Evolutionary conservation across 805 yeast genomes (phyloP), one percentile per base, ranked within the genome.

Genomic region (Cyberlindnera saturnus): DNA sequence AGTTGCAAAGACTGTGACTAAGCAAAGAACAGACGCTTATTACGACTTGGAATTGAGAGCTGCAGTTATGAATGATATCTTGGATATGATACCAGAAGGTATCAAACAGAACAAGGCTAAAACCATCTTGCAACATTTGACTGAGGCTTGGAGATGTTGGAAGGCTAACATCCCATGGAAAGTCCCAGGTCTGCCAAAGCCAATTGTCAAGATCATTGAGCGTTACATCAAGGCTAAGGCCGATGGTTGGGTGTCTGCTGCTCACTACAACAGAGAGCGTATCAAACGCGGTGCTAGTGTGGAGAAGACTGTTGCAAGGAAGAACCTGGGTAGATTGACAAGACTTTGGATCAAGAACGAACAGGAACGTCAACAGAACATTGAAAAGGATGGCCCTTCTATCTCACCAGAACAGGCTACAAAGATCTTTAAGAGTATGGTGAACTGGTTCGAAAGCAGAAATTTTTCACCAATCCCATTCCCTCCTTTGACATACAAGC

Each of bases 91-190:
- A 38, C 99, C 99, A 0, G 96, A 88, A 49, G 96, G 96, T 2
- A 74, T 93, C 47, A 83, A 86, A 55, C 93, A 87, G 56, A 85
- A 77, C 50, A 90, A 88, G 60, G 80, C 96, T 1, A 84, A 85
- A 55, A 81, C 95, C 0, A 84, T 93, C 41, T 64, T 93, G 38
- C 98, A 93, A 56, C 99, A 93, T 63, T 70, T 93, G 45, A 86
- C 95, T 59, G 99, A 93, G 62, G 99, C 99, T 0, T 93, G 99
- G 99, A 71, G 99, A 61, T 93, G 98, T 62, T 93, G 99, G 99
- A 93, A 93, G 62, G 99, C 99, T 3, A 91, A 93, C 58, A 84
- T 93, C 45, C 96, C 97, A 0, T 93, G 98, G 98, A 81, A 87
- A 52, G 98, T 93, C 14, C 96, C 96, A 1, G 98, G 98, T 0